A percentile compares a stretch with the other conserved stretches of the same genome.
phyloP scores from a whole-genome alignment of 306 rosid genomes.

The Prunus padus region DNA sequence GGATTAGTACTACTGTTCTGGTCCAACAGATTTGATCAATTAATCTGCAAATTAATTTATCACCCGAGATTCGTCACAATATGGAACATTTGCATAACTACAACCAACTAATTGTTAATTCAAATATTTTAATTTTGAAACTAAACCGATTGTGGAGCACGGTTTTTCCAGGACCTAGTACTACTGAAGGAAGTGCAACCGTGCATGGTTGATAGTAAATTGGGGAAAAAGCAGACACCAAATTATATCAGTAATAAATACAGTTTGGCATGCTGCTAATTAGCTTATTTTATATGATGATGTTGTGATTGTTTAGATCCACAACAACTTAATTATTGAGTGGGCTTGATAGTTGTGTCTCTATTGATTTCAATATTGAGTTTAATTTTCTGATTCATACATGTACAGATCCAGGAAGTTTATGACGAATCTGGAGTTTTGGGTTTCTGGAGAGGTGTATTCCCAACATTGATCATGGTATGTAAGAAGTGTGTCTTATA shows the following conservation, averaged over 20 bases:
- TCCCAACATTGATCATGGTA: constrained; percentile 93
- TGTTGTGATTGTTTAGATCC: background rate
- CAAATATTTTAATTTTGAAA: background rate
- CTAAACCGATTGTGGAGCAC: background rate
- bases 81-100: background rate
- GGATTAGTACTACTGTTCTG: no score
- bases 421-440: constrained; percentile 71
- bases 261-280: background rate
- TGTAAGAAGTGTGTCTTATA: constrained; percentile 37
- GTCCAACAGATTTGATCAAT: no score
- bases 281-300: background rate
- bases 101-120: background rate
- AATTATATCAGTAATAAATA: background rate
- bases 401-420: constrained; percentile 74
- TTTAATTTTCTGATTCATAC: background rate
- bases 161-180: background rate
- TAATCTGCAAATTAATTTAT: no score
- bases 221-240: background rate
- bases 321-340: background rate
- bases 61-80: background rate
- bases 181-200: background rate
- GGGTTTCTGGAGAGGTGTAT: constrained; percentile 95
- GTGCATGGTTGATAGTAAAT: background rate
- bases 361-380: background rate
- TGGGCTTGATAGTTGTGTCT: background rate